Evolutionary conservation across 768 basidiomycete genomes (phyloP).

Genomic region (Lactarius vividus): DNA sequence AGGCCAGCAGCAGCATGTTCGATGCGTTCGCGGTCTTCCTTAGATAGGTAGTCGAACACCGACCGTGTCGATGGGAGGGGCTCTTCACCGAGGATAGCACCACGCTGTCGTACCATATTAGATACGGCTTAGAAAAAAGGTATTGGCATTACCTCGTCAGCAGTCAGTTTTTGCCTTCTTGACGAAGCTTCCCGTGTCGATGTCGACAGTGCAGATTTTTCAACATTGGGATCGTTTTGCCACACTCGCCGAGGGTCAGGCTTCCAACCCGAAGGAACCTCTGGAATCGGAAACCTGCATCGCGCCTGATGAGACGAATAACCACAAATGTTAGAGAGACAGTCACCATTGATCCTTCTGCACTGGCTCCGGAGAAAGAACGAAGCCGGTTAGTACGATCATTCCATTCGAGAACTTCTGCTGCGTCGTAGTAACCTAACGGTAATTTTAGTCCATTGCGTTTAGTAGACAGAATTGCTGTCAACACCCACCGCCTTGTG

Average conservation of each 20-base stretch:
- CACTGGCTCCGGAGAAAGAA: slow-evolving; percentile 62
- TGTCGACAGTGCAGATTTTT: slow-evolving; percentile 38
- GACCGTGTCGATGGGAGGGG: slow-evolving; percentile 71
- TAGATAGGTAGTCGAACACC: slow-evolving; percentile 91
- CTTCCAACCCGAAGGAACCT: slow-evolving; percentile 80
- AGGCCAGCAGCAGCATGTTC: slow-evolving; percentile 48
- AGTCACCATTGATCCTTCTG: slow-evolving; percentile 66
- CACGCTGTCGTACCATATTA: slow-evolving; percentile 54
- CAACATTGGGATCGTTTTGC: slow-evolving; percentile 43
- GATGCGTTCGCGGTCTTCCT: slow-evolving; percentile 86
- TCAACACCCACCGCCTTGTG: slow-evolving; percentile 8
- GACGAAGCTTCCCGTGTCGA: slow-evolving; percentile 53
- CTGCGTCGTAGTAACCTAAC: slow-evolving; percentile 26
- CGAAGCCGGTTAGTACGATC: slow-evolving; percentile 73
- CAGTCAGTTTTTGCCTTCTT: slow-evolving; percentile 33
- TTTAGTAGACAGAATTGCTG: neutral
- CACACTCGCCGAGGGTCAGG: slow-evolving; percentile 83
- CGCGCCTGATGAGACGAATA: slow-evolving; percentile 26
- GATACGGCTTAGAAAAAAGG: no score
- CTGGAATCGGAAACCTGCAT: slow-evolving; percentile 77
- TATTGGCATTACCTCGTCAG: slow-evolving; percentile 14
- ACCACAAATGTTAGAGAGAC: slow-evolving; percentile 29
- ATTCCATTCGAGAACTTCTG: slow-evolving; percentile 72
- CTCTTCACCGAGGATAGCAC: slow-evolving; percentile 77
- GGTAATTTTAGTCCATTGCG: slow-evolving; percentile 16